Evolutionary conservation across 2,329 filamentous ascomycete genomes (phyloP).

Genomic region (Neodidymelliopsis sp.): DNA sequence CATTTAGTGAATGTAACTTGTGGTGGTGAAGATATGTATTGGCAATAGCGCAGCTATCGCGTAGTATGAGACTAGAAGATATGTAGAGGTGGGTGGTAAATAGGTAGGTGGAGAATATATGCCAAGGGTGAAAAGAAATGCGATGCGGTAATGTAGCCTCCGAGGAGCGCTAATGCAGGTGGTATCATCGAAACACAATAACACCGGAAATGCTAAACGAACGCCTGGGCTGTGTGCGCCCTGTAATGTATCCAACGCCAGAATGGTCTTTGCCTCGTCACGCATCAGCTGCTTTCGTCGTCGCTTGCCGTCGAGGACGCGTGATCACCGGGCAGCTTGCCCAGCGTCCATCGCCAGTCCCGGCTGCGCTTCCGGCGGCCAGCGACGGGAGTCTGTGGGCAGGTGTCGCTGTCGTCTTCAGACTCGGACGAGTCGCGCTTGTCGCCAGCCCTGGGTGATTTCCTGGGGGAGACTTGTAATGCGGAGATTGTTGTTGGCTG

Average conservation of each 20-base stretch:
- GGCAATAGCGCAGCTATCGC: conserved; percentile 19
- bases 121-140: conserved; percentile 6
- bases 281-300: conserved; percentile 40
- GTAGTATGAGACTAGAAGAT: conserved; percentile 19
- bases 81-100: not conserved
- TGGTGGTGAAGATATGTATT: conserved; percentile 11
- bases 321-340: conserved; percentile 47
- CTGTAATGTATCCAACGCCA: conserved; percentile 16
- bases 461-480: conserved; percentile 33
- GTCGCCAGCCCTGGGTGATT: conserved; percentile 45
- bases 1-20: not conserved
- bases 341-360: conserved; percentile 66
- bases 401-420: conserved; percentile 58
- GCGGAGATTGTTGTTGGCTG: conserved; percentile 22
- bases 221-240: conserved; percentile 25
- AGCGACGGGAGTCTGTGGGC: conserved; percentile 61
- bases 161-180: conserved; percentile 20
- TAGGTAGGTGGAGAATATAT: not conserved
- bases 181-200: conserved; percentile 40
- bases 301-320: conserved; percentile 32
- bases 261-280: not conserved
- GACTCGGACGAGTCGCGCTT: conserved; percentile 55
- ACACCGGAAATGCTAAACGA: conserved; percentile 39
- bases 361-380: conserved; percentile 61
- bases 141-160: conserved; percentile 11